Base-by-base conservation (phyloP, 352 stramenopile genomes). In the Globisporangium paddicum region DNA sequence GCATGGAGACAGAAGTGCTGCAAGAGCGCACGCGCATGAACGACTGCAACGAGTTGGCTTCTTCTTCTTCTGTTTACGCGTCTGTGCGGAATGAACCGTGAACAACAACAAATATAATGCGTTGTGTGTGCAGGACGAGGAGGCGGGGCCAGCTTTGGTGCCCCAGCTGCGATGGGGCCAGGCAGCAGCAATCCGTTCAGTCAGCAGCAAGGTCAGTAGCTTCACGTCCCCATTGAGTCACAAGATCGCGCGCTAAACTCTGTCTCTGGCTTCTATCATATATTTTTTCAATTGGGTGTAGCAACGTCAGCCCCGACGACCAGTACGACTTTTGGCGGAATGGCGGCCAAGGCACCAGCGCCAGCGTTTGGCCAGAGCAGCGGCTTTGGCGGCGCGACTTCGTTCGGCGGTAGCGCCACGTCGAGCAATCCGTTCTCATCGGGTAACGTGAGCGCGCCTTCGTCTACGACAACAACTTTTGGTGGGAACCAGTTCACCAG, bases 201-300 rank as follows among this genome's bases (percentile, higher is more conserved):
- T 2, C n/a, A n/a, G n/a, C 66, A 72, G 23, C 67, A 75, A 83
- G 74, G 74, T 83, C n/a, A 34, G 18, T 54, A 62, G 51, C n/a
- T n/a, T n/a, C n/a, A n/a, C n/a, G n/a, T n/a, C n/a, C n/a, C n/a
- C n/a, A n/a, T n/a, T n/a, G n/a, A n/a, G n/a, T n/a, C n/a, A n/a
- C n/a, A n/a, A n/a, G n/a, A n/a, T n/a, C n/a, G n/a, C n/a, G n/a
- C n/a, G n/a, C n/a, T n/a, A n/a, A n/a, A n/a, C n/a, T n/a, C n/a
- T n/a, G n/a, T n/a, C n/a, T n/a, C n/a, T n/a, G n/a, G n/a, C n/a
- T n/a, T n/a, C n/a, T n/a, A n/a, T n/a, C n/a, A n/a, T n/a, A n/a
- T n/a, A n/a, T 32, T 45, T 57, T 19, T 50, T 19, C 28, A 44
- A 38, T n/a, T n/a, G n/a, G n/a, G n/a, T 32, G 35, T 28, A 54